phyloP scores from a whole-genome alignment of 257 asterid genomes.

The Nemophila menziesii region DNA sequence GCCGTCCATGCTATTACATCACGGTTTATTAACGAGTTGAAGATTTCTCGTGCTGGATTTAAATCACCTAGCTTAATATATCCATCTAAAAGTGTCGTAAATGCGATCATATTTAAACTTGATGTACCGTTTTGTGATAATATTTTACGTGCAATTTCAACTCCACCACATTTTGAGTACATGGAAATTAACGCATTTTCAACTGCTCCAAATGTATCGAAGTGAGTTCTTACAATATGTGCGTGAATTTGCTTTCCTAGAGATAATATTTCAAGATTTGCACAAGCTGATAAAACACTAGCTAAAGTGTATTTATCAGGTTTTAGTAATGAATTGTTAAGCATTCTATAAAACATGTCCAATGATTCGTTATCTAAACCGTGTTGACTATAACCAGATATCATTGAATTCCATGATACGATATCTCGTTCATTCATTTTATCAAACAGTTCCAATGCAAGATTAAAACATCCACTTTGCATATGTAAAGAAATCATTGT shows the following conservation, averaged over 20 bases:
- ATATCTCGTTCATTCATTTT: conserved; percentile 52
- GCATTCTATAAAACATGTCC: conserved; percentile 49
- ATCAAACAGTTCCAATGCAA: conserved; percentile 44
- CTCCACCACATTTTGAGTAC: conserved; percentile 76
- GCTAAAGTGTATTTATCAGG: too few species aligned
- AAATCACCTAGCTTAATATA: too few species aligned
- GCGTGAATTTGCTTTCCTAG: conserved; percentile 70
- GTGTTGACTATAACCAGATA: conserved; percentile 67
- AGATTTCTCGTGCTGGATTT: background rate
- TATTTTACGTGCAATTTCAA: too few species aligned
- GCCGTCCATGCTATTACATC: conserved; percentile 53
- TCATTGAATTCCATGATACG: conserved; percentile 59
- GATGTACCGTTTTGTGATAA: too few species aligned
- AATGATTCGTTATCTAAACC: conserved; percentile 66
- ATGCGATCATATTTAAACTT: too few species aligned
- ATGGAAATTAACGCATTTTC: conserved; percentile 70
- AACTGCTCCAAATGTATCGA: conserved; percentile 41
- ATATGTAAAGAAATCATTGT: conserved; percentile 76
- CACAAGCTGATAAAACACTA: conserved; percentile 83
- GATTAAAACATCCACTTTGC: too few species aligned
- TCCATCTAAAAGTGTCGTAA: too few species aligned
- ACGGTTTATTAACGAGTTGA: background rate
- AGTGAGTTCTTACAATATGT: conserved; percentile 45
- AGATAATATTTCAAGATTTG: conserved; percentile 57
- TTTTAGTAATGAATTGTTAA: conserved; percentile 54